phyloP scores from a whole-genome alignment of 768 basidiomycete species.

The Trametes meyenii region DNA sequence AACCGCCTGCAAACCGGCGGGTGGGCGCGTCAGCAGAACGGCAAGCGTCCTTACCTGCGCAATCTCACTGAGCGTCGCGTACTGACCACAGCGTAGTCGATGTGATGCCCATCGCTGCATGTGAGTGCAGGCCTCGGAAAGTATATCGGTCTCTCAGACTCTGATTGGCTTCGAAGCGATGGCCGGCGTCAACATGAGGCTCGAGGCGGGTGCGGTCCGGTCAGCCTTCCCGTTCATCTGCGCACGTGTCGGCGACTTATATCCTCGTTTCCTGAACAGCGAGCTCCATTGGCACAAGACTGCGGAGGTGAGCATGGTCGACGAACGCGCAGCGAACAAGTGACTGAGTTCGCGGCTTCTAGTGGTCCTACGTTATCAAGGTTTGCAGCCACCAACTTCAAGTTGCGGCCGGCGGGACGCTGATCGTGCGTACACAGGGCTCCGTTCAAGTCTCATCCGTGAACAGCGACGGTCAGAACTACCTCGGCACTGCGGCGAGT shows the following conservation, averaged over 20 bases:
- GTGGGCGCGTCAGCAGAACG: constrained; percentile 66
- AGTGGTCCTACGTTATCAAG: constrained; percentile 39
- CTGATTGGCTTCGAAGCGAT: constrained; percentile 28
- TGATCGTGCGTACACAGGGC: constrained; percentile 21
- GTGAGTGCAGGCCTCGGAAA: constrained; percentile 15
- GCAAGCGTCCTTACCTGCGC: constrained; percentile 34
- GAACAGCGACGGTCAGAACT: constrained; percentile 54
- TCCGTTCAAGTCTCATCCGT: constrained; percentile 47
- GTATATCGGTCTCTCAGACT: neutral
- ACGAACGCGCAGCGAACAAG: neutral
- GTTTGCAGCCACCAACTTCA: constrained; percentile 20
- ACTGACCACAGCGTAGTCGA: constrained; percentile 32
- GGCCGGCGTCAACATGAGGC: constrained; percentile 39
- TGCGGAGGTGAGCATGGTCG: constrained; percentile 26
- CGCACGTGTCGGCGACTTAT: constrained; percentile 1
- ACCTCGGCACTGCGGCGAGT: constrained; percentile 45
- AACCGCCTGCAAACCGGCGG: constrained; percentile 64
- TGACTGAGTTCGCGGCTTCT: neutral
- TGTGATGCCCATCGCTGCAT: constrained; percentile 43
- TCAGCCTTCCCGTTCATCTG: constrained; percentile 9
- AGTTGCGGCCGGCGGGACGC: neutral
- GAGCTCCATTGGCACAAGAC: constrained; percentile 42
- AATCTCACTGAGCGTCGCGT: constrained; percentile 14
- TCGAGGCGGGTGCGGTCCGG: constrained; percentile 40
- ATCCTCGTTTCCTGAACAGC: constrained; percentile 5